phyloP scores from a whole-genome alignment of 768 basidiomycete genomes.

The Clathrus columnatus region DNA sequence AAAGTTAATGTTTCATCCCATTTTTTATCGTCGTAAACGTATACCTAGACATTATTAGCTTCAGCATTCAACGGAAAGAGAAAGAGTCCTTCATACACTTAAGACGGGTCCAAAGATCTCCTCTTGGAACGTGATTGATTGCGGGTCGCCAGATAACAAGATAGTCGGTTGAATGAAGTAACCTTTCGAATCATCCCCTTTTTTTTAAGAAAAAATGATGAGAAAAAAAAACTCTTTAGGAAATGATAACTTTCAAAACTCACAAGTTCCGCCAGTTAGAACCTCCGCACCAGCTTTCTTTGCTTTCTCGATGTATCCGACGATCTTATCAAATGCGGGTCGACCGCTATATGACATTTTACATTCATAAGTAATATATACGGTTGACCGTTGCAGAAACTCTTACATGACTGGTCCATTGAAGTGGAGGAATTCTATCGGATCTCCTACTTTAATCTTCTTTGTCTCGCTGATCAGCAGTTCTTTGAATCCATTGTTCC shows the following conservation, averaged over 20 bases:
- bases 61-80: background rate
- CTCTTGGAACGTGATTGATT: conserved; percentile 80
- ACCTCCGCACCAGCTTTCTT: conserved; percentile 86
- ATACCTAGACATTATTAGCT: conserved; percentile 41
- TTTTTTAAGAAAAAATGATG: background rate
- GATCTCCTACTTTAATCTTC: conserved; percentile 79
- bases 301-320: conserved; percentile 75
- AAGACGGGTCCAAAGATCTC: conserved; percentile 97
- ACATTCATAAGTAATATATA: background rate
- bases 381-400: background rate
- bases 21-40: conserved; percentile 80
- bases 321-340: conserved; percentile 84
- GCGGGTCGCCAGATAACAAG: conserved; percentile 86
- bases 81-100: conserved; percentile 42
- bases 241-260: too few species aligned
- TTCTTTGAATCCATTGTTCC: conserved; percentile 82
- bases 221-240: background rate
- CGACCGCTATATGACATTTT: conserved; percentile 47
- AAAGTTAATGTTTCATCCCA: conserved; percentile 82
- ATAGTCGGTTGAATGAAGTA: conserved; percentile 94
- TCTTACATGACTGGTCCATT: conserved; percentile 93
- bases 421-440: conserved; percentile 72
- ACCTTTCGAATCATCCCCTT: conserved; percentile 83
- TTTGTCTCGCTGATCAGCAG: conserved; percentile 62
- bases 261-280: conserved; percentile 75